phyloP scores from a whole-genome alignment of 108 stramenopile genomes.

The Hondaea fermentalgiana region DNA sequence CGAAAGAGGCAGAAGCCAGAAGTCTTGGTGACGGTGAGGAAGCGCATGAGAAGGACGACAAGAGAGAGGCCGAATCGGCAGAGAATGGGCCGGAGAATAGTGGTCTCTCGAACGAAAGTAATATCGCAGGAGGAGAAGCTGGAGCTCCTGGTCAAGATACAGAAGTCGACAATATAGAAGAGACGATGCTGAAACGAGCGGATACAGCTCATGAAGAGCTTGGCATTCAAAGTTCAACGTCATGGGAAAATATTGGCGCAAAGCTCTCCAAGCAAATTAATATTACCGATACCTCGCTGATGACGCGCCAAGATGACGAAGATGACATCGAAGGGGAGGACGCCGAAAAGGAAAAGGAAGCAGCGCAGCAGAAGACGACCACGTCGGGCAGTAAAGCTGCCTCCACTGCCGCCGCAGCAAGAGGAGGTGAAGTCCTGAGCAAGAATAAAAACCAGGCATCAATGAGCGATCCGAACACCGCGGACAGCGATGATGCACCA shows the following conservation, averaged over 20 bases:
- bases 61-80: no score
- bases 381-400: not conserved
- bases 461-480: no score
- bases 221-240: not conserved
- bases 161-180: no score
- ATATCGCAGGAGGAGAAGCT: no score
- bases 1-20: not conserved
- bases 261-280: not conserved
- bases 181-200: no score
- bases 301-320: not conserved
- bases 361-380: not conserved
- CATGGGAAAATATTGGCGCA: not conserved
- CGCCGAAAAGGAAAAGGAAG: not conserved
- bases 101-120: not conserved
- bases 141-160: no score
- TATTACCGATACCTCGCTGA: not conserved
- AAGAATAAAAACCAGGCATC: no score
- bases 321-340: not conserved
- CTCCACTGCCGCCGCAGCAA: not conserved
- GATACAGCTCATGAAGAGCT: no score
- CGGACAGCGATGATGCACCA: no score
- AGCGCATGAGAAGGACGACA: no score
- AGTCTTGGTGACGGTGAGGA: no score
- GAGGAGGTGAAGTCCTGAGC: no score
- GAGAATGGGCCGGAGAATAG: not conserved